These are phyloP conservation scores for Hymenoscyphus scutula DNA, from an alignment of 2,329 filamentous ascomycete species.

Conservation along the genomic window DNA sequence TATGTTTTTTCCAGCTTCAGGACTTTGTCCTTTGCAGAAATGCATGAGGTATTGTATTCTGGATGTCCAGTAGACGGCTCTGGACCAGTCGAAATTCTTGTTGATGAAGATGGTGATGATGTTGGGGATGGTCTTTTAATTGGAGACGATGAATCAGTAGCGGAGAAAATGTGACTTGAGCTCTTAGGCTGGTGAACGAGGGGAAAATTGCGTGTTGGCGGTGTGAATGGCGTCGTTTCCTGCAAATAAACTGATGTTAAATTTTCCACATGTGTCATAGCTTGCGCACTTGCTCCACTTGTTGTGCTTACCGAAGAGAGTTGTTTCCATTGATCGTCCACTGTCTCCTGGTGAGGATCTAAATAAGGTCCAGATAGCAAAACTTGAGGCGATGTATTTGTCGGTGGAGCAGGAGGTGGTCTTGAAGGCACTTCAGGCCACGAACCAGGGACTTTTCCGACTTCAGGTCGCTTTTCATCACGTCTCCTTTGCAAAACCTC, in stretches of 20 bases:
- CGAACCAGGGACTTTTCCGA: background rate
- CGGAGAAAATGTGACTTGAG: background rate
- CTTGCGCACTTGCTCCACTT: background rate
- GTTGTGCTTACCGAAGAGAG: background rate
- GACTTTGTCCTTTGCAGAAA: background rate
- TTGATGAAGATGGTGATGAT: background rate
- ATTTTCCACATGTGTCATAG: background rate
- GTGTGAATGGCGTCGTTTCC: background rate
- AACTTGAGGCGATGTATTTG: background rate
- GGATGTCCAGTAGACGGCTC: no score
- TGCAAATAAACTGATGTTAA: background rate
- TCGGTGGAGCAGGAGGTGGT: background rate
- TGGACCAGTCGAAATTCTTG: background rate
- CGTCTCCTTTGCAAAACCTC: background rate
- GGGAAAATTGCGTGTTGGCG: background rate
- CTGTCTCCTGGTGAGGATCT: no score
- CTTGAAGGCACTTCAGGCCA: background rate
- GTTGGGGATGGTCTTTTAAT: background rate
- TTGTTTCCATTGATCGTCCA: background rate
- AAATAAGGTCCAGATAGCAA: background rate
- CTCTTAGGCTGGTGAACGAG: background rate
- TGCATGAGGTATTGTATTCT: no score
- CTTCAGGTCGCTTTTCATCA: background rate
- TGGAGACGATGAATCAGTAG: background rate
- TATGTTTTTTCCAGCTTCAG: background rate